Conservation (phyloP, 148 eudicot genomes). For the Agrostemma githago region DNA sequence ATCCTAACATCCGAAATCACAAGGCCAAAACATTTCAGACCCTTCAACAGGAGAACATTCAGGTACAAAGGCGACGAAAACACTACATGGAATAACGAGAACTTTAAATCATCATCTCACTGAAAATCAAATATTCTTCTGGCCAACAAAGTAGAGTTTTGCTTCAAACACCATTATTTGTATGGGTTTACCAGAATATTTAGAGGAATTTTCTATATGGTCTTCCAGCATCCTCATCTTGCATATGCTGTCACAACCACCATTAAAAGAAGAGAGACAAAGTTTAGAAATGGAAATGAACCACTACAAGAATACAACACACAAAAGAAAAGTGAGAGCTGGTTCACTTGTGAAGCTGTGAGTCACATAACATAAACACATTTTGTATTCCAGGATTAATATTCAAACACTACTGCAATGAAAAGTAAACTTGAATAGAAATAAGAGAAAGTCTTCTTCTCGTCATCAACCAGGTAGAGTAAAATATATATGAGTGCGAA, state of each 20-base stretch:
- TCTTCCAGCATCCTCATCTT: conserved; percentile 82
- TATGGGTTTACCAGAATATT: conserved; percentile 4
- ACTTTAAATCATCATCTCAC: not conserved
- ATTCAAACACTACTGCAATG: not conserved
- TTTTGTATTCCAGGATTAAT: not conserved
- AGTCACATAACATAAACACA: not conserved
- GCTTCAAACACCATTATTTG: conserved; percentile 32
- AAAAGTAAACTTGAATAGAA: not conserved
- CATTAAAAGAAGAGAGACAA: conserved; percentile 19
- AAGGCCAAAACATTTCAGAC: not conserved
- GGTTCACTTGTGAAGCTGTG: not conserved
- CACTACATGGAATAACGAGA: not conserved
- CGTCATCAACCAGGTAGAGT: not conserved
- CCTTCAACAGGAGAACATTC: not conserved
- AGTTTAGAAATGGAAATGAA: not conserved
- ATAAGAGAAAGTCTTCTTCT: not conserved
- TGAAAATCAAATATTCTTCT: conserved; percentile 15
- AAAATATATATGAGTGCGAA: not conserved
- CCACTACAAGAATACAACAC: not conserved
- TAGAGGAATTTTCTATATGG: conserved; percentile 67
- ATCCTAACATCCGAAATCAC: not conserved
- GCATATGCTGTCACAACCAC: conserved; percentile 63
- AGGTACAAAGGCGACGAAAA: not conserved
- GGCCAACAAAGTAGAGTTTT: conserved; percentile 19
- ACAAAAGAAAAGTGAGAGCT: not conserved